These are phyloP conservation scores for Collariella sp. DNA, from an alignment of 495 filamentous ascomycete genomes.

Conservation along the genomic window DNA sequence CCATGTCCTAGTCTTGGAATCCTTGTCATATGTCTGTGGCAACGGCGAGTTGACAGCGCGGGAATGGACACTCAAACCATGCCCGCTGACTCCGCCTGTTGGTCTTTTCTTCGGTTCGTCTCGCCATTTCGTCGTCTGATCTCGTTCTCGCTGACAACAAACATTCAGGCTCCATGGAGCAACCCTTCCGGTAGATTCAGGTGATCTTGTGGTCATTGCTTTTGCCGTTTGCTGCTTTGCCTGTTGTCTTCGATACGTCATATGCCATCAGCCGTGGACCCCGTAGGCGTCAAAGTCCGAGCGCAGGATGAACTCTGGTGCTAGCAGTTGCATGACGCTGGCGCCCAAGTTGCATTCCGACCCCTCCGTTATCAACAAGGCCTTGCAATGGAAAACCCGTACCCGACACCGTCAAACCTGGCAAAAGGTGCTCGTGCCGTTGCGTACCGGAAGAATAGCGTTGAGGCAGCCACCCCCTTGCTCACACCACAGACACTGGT, in stretches of 20 bases:
- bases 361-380: neutral
- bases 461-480: neutral
- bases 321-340: neutral
- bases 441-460: neutral
- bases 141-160: neutral
- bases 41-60: too few relatives aligned
- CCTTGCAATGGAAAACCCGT: neutral
- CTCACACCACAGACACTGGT: neutral
- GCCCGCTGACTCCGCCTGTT: neutral
- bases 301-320: neutral
- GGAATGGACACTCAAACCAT: too few relatives aligned
- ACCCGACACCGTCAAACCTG: neutral
- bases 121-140: neutral
- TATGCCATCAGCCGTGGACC: neutral
- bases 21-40: too few relatives aligned
- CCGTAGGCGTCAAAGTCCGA: neutral
- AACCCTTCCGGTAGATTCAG: neutral
- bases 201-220: neutral
- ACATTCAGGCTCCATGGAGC: neutral
- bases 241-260: slow-evolving; percentile 4
- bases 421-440: neutral
- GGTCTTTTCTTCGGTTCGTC: neutral
- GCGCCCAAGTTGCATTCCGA: neutral
- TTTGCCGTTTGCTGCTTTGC: slow-evolving; percentile 1
- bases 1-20: too few relatives aligned